Evolutionary conservation across 768 basidiomycete species (phyloP), one percentile per base, ranked within the genome.

Genomic region (Hygrocybe coccinea): DNA sequence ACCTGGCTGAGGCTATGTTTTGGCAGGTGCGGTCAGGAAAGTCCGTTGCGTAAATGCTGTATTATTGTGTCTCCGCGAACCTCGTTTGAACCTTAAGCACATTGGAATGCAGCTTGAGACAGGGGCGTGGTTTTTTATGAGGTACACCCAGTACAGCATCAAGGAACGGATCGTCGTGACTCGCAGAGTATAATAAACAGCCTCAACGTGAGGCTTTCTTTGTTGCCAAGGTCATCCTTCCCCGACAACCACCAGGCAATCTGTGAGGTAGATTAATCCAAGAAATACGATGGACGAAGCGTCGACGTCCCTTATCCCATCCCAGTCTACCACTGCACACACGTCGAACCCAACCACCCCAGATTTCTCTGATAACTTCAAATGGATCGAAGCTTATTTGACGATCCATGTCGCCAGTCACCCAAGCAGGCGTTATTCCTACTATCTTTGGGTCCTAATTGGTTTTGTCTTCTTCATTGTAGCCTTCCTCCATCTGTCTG

Each of bases 311-410:
- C 43, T 54, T 34, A 34, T 33, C 37, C 34, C 56, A 52, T 56
- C 56, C 48, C 19, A 35, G 7, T 55, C 56, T 19, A 48, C 64
- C 19, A 52, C 62, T 6, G 35, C 60, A 5, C 41, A 52, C 29
- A 59, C 65, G 15, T 56, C 75, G 53, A 70, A 77, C 57, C 75
- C 81, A 1, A 66, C 75, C 15, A 74, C 74, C 10, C 81, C 82
- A 24, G 60, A 65, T 35, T 76, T 72, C 57, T 19, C 67, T 15
- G 74, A 82, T 58, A 71, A 75, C 57, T 61, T 73, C 15, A 68
- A 80, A 58, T 84, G 82, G 80, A 69, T 83, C 56, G 76, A 73
- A 5, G 77, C 81, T 45, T 86, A 85, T 63, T 68, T 86, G 51
- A 70, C 73, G 46, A 76, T 82, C 50, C 85, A 85, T 60, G 77